Evolutionary conservation across 2,329 filamentous ascomycete species (phyloP), one percentile per base, ranked within the genome.

Genomic region (Aspergillus costaricaensis): DNA sequence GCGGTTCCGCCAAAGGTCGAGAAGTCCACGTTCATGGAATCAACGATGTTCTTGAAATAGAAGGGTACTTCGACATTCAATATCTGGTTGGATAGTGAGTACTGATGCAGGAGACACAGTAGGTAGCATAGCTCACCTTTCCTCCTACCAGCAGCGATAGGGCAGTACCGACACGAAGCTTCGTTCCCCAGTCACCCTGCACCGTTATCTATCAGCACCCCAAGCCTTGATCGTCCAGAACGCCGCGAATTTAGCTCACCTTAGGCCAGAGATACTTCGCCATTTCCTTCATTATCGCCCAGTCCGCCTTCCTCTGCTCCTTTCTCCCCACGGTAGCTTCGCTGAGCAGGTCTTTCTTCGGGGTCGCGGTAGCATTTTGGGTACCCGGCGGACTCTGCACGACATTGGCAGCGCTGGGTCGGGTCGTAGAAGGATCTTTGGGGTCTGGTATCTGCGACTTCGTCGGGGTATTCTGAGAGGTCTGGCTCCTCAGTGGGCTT

Each of bases 241-340:
- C 21, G n/a, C 32, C 43, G 25, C 25, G 25, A 49, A 19, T 52
- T 21, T 49, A 25, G 49, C 69, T 62, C 72, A 82, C 82, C 78
- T 95, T 96, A 21, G 95, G 95, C 95, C 95, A 99, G 21, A 99
- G 81, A 76, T 99, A 99, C 63, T 88, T 88, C 62, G 90, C 88
- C 94, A 99, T 98, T 76, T 99, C 94, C 79, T 91, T 96, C 83
- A 99, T 95, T 67, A 99, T 99, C 51, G 93, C 93, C 94, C 94
- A 97, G 73, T 99, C 95, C 8, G 93, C 94, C 79, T 93, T 96
- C 69, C 95, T 87, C 83, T 99, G 96, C 78, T 97, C 91, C 69
- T 93, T 88, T 19, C 87, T 88, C 54, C 86, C 87, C 72, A 86
- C 73, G 1, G 86, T 88, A 62, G 90, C 84, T 71, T 89, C 82